phyloP scores from a whole-genome alignment of 495 filamentous ascomycete species.

The Aspergillus conjunctus region DNA sequence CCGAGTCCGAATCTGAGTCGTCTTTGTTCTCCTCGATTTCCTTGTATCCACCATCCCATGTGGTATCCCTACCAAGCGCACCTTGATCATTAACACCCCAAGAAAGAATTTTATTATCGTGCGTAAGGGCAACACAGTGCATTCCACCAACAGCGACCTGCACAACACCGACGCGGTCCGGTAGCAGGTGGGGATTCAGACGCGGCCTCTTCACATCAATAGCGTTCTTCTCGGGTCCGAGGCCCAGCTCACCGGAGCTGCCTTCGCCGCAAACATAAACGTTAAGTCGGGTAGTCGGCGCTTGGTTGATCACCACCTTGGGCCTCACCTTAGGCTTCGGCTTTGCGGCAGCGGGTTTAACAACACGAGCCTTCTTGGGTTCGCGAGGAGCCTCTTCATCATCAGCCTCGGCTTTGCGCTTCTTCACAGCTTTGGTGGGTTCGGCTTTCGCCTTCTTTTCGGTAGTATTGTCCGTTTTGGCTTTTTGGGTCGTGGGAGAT shows the following conservation, averaged over 20 bases:
- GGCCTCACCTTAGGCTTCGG: constrained; percentile 30
- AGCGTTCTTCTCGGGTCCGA: constrained; percentile 60
- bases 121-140: constrained; percentile 63
- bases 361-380: constrained; percentile 33
- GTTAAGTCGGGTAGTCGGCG: constrained; percentile 53
- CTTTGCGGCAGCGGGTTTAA: constrained; percentile 28
- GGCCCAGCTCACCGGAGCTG: constrained; percentile 66
- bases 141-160: constrained; percentile 65
- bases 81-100: constrained; percentile 74
- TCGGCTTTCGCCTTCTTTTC: constrained; percentile 25
- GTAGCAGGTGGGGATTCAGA: constrained; percentile 58
- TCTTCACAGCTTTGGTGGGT: constrained; percentile 31
- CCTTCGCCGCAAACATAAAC: constrained; percentile 72
- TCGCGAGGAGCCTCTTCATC: constrained; percentile 34
- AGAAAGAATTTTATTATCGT: constrained; percentile 63
- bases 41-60: constrained; percentile 63
- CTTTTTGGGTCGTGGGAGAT: constrained; percentile 16
- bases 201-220: constrained; percentile 71
- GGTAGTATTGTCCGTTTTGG: constrained; percentile 21
- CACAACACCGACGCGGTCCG: constrained; percentile 63
- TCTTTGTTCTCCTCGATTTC: constrained; percentile 61
- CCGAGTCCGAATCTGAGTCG: constrained; percentile 50
- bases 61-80: constrained; percentile 63
- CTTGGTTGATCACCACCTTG: constrained; percentile 47
- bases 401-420: constrained; percentile 44